A percentile compares a stretch with the other conserved stretches of the same genome.
These are phyloP conservation scores for Melaleuca alternifolia DNA, from an alignment of 345 rosid genomes.

Conservation along the genomic window DNA sequence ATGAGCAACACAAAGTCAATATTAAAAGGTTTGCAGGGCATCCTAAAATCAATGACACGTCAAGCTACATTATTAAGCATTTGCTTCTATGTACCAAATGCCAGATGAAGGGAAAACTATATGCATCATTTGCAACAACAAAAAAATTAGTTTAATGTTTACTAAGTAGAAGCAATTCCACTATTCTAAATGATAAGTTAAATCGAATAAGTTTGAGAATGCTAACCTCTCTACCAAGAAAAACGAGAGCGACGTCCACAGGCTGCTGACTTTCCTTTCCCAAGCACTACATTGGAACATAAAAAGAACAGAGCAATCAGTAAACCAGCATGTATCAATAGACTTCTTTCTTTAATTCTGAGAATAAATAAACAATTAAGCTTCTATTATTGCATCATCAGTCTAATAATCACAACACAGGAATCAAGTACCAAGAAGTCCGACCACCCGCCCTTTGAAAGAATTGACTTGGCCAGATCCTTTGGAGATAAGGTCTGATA, in stretches of 20 bases:
- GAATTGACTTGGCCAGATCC: conserved; percentile 63
- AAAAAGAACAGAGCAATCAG: neutral
- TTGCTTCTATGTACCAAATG: neutral
- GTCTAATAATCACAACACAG: neutral
- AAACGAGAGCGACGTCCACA: conserved; percentile 70
- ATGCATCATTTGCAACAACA: neutral
- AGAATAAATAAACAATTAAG: neutral
- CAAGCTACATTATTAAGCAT: neutral
- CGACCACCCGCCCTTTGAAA: conserved; percentile 72
- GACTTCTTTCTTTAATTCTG: neutral
- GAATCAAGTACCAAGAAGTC: conserved; percentile 50
- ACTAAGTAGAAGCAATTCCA: neutral
- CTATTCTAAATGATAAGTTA: neutral
- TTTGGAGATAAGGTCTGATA: conserved; percentile 64
- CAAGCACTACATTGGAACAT: conserved; percentile 39
- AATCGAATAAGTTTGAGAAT: neutral
- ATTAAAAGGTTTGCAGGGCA: neutral
- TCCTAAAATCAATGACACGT: neutral
- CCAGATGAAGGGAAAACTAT: neutral
- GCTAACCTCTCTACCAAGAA: conserved; percentile 87
- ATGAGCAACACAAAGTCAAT: neutral
- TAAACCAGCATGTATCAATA: neutral
- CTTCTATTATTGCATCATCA: neutral
- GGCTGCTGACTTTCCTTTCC: conserved; percentile 38
- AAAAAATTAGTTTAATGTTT: neutral